Percentiles rank a stretch among this genome's conserved stretches.
Conservation (phyloP, 306 rosid genomes). For the Vigna radiata region DNA sequence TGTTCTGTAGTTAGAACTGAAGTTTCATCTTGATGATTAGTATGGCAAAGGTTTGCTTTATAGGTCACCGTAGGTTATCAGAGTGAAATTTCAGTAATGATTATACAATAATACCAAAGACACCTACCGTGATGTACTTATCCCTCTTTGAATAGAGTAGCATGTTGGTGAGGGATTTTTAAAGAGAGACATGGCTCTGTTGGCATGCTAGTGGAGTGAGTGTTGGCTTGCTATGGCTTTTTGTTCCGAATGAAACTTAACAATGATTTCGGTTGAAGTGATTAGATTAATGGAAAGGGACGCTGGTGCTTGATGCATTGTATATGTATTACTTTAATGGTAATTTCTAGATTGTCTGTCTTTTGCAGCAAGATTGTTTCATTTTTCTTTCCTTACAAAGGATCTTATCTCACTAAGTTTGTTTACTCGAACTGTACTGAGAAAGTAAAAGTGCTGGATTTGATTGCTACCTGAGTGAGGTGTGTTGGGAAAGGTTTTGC, state of each 20-base stretch:
- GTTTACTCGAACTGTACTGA: conserved; percentile 18
- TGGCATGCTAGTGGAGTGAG: conserved; percentile 32
- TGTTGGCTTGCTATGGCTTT: conserved; percentile 19
- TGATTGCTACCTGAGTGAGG: conserved; percentile 26
- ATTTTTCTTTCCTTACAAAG: conserved; percentile 9
- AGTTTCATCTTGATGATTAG: not conserved
- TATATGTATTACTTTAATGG: conserved; percentile 3
- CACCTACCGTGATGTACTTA: not conserved
- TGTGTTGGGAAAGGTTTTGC: conserved; percentile 7
- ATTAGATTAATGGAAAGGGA: conserved; percentile 10
- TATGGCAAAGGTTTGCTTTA: not conserved
- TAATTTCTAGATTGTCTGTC: conserved; percentile 7
- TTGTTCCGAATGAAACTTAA: conserved; percentile 25
- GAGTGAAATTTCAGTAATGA: not conserved
- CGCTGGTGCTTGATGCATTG: conserved; percentile 27
- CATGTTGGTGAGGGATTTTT: conserved; percentile 7
- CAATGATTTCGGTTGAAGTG: conserved; percentile 13
- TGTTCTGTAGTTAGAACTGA: too few relatives aligned
- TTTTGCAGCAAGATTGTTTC: conserved; percentile 10
- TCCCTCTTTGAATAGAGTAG: not conserved
- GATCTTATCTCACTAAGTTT: not conserved
- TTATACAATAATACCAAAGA: not conserved
- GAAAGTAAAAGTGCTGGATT: conserved; percentile 24
- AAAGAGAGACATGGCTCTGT: conserved; percentile 1
- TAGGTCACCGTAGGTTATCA: not conserved